These are phyloP conservation scores for Arxiozyma slooffiae DNA, from an alignment of 1,139 yeast genomes.

Conservation along the genomic window DNA sequence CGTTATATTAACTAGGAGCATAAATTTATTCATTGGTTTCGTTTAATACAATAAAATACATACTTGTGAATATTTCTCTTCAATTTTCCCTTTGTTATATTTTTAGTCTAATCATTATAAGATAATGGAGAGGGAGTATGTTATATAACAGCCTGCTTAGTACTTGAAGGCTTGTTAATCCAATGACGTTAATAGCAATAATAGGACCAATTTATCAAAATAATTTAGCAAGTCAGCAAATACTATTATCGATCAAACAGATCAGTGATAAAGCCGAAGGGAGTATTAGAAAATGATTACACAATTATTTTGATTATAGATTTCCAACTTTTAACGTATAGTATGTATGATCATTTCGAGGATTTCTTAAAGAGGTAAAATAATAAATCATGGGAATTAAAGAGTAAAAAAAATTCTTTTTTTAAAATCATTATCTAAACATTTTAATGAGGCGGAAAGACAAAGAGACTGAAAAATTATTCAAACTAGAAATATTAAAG, in stretches of 20 bases:
- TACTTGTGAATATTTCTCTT: no score
- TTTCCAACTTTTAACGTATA: constrained; percentile 50
- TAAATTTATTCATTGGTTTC: constrained; percentile 23
- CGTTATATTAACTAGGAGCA: constrained; percentile 37
- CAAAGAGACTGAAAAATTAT: constrained; percentile 39
- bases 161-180: constrained; percentile 16
- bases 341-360: constrained; percentile 22
- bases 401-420: constrained; percentile 64
- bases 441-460: constrained; percentile 39
- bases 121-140: no score
- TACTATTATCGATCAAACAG: constrained; percentile 66
- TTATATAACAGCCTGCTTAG: no score
- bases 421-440: constrained; percentile 49
- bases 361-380: constrained; percentile 36
- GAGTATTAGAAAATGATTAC: constrained; percentile 48
- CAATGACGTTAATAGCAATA: not conserved
- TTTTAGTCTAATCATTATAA: no score
- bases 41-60: constrained; percentile 27
- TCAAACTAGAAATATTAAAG: constrained; percentile 44
- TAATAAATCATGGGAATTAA: constrained; percentile 55
- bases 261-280: constrained; percentile 77
- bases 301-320: constrained; percentile 30
- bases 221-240: constrained; percentile 38
- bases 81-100: no score
- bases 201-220: constrained; percentile 20